Conservation (phyloP, 768 basidiomycete genomes). For the Solioccasus polychromus region DNA sequence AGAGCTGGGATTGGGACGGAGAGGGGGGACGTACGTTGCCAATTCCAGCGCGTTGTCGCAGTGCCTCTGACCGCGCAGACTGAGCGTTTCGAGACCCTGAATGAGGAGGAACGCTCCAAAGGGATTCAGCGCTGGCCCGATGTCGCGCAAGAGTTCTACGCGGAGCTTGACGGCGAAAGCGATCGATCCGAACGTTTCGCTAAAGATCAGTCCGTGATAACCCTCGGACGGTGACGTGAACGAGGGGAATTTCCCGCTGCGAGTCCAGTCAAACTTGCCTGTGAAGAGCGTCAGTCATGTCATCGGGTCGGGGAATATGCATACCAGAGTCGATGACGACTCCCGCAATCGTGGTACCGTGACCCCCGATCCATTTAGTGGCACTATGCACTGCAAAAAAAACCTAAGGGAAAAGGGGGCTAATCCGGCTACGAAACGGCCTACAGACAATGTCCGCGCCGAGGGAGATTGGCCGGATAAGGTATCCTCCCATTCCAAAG, state of each 20-base stretch:
- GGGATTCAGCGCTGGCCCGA: slow-evolving; percentile 53
- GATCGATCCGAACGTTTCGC: slow-evolving; percentile 47
- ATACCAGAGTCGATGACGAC: slow-evolving; percentile 58
- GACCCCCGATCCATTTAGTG: slow-evolving; percentile 68
- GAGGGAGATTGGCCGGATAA: slow-evolving; percentile 50
- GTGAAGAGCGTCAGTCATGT: slow-evolving; percentile 2
- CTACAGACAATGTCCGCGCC: slow-evolving; percentile 55
- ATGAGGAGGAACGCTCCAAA: slow-evolving; percentile 58
- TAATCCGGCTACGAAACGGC: slow-evolving; percentile 5
- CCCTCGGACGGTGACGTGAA: slow-evolving; percentile 55
- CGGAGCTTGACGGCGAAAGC: slow-evolving; percentile 54
- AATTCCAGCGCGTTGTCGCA: slow-evolving; percentile 53
- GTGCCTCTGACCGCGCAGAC: slow-evolving; percentile 57
- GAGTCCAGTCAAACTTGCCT: slow-evolving; percentile 58
- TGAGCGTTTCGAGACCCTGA: slow-evolving; percentile 63
- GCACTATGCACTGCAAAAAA: slow-evolving; percentile 45
- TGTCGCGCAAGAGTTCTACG: slow-evolving; percentile 49
- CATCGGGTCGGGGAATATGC: slow-evolving; percentile 9
- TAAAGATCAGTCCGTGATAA: slow-evolving; percentile 53
- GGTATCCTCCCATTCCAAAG: slow-evolving; percentile 59
- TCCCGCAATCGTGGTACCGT: slow-evolving; percentile 67
- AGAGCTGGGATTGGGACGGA: neutral
- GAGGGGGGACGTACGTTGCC: slow-evolving; percentile 35
- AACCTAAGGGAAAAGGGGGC: neutral
- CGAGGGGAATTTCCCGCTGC: slow-evolving; percentile 51